Percentiles rank a stretch among this genome's conserved stretches.
Evolutionary conservation across 164 flowering plant species (phyloP).

Genomic region (Cinnamomum micranthum): DNA sequence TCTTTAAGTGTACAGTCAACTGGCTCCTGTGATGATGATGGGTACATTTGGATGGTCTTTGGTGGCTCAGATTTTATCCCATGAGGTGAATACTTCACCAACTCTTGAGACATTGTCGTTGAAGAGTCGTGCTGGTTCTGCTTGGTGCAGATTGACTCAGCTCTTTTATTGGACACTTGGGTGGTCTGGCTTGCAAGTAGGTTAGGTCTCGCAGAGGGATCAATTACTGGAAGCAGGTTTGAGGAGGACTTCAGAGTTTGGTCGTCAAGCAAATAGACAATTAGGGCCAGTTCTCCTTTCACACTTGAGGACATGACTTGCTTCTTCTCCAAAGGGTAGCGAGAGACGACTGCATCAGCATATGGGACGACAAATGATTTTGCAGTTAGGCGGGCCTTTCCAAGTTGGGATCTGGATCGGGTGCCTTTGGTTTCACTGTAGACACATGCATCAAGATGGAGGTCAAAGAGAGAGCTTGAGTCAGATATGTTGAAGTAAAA

Average conservation of each 20-base stretch:
- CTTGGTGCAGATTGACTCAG: slow-evolving; percentile 50
- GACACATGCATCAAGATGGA: too few relatives aligned
- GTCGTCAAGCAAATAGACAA: slow-evolving; percentile 68
- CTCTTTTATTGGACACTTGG: slow-evolving; percentile 23
- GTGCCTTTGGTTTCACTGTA: too few relatives aligned
- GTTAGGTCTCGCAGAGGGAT: slow-evolving; percentile 19
- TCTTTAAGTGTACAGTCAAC: slow-evolving; percentile 84
- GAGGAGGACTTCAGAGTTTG: slow-evolving; percentile 62
- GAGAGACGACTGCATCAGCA: slow-evolving; percentile 75
- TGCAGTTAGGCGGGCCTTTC: too few relatives aligned
- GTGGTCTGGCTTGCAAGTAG: slow-evolving; percentile 11
- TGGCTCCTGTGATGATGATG: slow-evolving; percentile 50
- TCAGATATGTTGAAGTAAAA: slow-evolving; percentile 82
- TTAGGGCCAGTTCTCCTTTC: slow-evolving; percentile 82
- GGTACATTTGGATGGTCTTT: slow-evolving; percentile 60
- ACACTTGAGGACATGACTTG: too few relatives aligned
- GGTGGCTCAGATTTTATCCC: slow-evolving; percentile 59
- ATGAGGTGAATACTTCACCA: slow-evolving; percentile 32
- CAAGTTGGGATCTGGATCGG: too few relatives aligned
- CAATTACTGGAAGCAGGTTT: slow-evolving; percentile 36
- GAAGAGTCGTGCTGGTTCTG: slow-evolving; percentile 40
- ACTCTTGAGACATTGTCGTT: slow-evolving; percentile 21
- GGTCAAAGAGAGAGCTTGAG: too few relatives aligned
- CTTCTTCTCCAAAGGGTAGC: slow-evolving; percentile 78
- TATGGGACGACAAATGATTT: too few relatives aligned